A percentile compares a stretch with the other conserved stretches of the same genome.
phyloP scores from a whole-genome alignment of 2,329 filamentous ascomycete genomes.

The Fusarium dlaminii region DNA sequence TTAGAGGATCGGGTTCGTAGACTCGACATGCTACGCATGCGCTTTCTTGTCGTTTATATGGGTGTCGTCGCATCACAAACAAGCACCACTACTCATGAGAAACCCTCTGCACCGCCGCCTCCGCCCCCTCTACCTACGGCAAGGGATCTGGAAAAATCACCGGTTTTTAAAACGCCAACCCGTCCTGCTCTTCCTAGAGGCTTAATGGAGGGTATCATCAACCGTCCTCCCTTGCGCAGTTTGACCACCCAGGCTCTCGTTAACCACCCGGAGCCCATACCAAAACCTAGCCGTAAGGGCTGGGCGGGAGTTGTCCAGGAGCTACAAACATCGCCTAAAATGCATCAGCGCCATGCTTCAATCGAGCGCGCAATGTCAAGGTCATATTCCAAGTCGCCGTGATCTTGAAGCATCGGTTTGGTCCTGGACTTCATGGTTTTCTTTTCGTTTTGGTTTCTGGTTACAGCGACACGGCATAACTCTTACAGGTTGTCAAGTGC shows the following conservation, averaged over 20 bases:
- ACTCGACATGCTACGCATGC: conserved; percentile 70
- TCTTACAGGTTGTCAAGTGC: conserved; percentile 31
- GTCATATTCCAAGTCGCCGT: conserved; percentile 45
- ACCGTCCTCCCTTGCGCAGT: conserved; percentile 60
- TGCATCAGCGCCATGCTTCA: conserved; percentile 70
- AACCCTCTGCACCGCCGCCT: conserved; percentile 42
- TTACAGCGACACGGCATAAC: conserved; percentile 29
- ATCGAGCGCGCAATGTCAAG: conserved; percentile 66
- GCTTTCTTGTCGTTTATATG: conserved; percentile 72
- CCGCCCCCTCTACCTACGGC: conserved; percentile 42
- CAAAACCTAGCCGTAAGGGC: conserved; percentile 56
- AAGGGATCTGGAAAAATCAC: conserved; percentile 50
- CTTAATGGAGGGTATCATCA: conserved; percentile 55
- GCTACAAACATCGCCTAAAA: conserved; percentile 67
- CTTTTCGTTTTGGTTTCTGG: conserved; percentile 30
- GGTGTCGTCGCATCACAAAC: conserved; percentile 59
- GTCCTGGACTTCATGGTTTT: conserved; percentile 23
- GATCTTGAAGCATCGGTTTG: conserved; percentile 12
- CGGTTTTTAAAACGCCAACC: conserved; percentile 43
- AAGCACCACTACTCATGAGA: conserved; percentile 44
- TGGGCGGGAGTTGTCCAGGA: conserved; percentile 73
- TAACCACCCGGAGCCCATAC: conserved; percentile 60
- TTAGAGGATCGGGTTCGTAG: conserved; percentile 67
- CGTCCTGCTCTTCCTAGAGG: conserved; percentile 52
- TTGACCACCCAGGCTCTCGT: conserved; percentile 62